Base-by-base conservation (phyloP, 495 filamentous ascomycete species). In the Aspergillus heteromorphus region DNA sequence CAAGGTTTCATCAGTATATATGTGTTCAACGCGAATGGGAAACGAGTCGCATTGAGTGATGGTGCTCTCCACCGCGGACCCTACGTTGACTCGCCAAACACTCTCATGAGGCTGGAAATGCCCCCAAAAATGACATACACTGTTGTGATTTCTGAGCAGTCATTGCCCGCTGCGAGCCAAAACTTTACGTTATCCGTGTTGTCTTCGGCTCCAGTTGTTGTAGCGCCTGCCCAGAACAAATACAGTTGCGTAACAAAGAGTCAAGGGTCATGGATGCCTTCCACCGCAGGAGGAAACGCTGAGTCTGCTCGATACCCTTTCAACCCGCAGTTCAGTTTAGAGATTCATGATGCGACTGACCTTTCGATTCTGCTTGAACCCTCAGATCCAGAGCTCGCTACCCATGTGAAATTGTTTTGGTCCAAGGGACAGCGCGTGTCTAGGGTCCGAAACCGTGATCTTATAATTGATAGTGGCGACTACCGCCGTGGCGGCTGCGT, bases 41-140 rank as follows among this genome's bases (percentile, higher is more conserved):
- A 84, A 21, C 77, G 85, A 40, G 83, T 97, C 1, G 85, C 87
- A 29, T 69, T 91, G 11, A 82, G 78, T 49, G 88, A 92, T 49
- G 79, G 77, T 9, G 76, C 82, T 17, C 65, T 87, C 4, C 74
- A 87, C 59, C 79, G 84, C 40, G 85, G 87, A 1, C 85, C 88
- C n/a, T 96, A 87, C 58, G 91, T 97, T 31, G 92, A 96, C 66
- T 92, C 91, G 1, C 91, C 92, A 11, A 95, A 97, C 65, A 95
- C 87, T 10, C 82, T 97, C 13, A 84, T 93, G 27, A 83, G 85
- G 51, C 78, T 95, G 38, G 83, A 88, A 9, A 77, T 88, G 55
- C 67, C 79, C 20, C 64, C 82, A 17, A 63, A 70, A 20, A 73
- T 75, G 18, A 73, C 77, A 0, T 92, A 91, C 63, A 97, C 92